Evolutionary conservation across 768 basidiomycete genomes (phyloP).

Genomic region (Coprinopsis sp.): DNA sequence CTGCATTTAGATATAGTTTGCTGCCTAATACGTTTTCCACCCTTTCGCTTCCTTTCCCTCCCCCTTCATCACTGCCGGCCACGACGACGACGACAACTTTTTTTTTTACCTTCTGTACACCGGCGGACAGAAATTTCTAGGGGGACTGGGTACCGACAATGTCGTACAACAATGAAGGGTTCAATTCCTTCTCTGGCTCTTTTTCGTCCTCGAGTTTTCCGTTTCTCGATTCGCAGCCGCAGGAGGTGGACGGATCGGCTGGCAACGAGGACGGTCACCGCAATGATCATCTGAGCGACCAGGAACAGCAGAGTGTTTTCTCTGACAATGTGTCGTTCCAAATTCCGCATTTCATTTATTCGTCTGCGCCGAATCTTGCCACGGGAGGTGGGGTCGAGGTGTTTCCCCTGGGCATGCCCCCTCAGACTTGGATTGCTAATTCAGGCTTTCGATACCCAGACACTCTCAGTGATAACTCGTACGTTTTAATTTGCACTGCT

Average conservation of each 20-base stretch:
- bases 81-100: not conserved
- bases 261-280: not conserved
- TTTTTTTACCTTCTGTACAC: too few relatives aligned
- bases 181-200: too few relatives aligned
- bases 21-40: not conserved
- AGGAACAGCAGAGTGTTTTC: not conserved
- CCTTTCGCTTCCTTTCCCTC: not conserved
- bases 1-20: not conserved
- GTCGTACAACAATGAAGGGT: not conserved
- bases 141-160: too few relatives aligned
- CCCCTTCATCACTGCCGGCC: not conserved
- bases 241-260: not conserved
- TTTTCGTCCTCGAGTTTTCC: not conserved
- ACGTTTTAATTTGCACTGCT: not conserved
- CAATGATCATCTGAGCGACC: not conserved
- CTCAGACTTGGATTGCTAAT: slow-evolving; percentile 49
- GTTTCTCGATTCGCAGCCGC: not conserved
- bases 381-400: slow-evolving; percentile 74
- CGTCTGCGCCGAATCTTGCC: slow-evolving; percentile 54
- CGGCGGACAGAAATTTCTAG: too few relatives aligned
- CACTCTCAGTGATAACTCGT: not conserved
- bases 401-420: slow-evolving; percentile 43
- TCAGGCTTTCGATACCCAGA: slow-evolving; percentile 30
- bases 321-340: slow-evolving; percentile 28
- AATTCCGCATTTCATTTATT: slow-evolving; percentile 61